These are phyloP conservation scores for Remersonia thermophila DNA, from an alignment of 2,329 filamentous ascomycete species.

Conservation along the genomic window DNA sequence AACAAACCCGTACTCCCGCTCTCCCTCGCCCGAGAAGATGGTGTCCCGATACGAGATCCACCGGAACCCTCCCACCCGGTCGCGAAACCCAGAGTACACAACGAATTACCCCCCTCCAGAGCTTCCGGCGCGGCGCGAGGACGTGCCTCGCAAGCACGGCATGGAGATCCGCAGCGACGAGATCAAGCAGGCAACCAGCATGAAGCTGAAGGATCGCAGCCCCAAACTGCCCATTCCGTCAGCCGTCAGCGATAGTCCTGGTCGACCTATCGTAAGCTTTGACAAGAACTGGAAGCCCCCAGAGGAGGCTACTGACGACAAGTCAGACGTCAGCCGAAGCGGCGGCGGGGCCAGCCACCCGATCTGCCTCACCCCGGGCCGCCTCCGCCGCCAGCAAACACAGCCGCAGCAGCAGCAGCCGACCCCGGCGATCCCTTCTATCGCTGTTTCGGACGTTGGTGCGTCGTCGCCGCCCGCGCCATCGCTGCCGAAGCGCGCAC, in stretches of 20 bases:
- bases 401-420: conserved; percentile 19
- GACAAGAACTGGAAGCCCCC: conserved; percentile 68
- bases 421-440: conserved; percentile 35
- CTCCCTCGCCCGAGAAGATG: conserved; percentile 30
- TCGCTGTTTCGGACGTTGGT: conserved; percentile 40
- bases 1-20: conserved; percentile 24
- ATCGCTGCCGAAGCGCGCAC: conserved; percentile 25
- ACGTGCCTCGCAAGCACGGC: conserved; percentile 56
- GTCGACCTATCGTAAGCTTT: conserved; percentile 95
- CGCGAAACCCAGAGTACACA: conserved; percentile 68
- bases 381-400: conserved; percentile 16
- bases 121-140: conserved; percentile 24
- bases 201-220: conserved; percentile 77
- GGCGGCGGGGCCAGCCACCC: conserved; percentile 19
- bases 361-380: conserved; percentile 14
- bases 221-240: conserved; percentile 77
- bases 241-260: conserved; percentile 79
- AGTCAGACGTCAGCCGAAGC: conserved; percentile 37
- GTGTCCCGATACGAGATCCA: conserved; percentile 51
- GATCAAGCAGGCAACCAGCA: conserved; percentile 80
- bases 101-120: conserved; percentile 42
- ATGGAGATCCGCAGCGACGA: conserved; percentile 78
- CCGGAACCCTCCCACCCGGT: conserved; percentile 71
- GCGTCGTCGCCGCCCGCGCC: conserved; percentile 22
- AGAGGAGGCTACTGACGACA: conserved; percentile 59